A percentile compares a stretch with the other conserved stretches of the same genome.
These are phyloP conservation scores for Eimeria zaria DNA, from an alignment of 169 alveolate genomes.

Conservation along the genomic window DNA sequence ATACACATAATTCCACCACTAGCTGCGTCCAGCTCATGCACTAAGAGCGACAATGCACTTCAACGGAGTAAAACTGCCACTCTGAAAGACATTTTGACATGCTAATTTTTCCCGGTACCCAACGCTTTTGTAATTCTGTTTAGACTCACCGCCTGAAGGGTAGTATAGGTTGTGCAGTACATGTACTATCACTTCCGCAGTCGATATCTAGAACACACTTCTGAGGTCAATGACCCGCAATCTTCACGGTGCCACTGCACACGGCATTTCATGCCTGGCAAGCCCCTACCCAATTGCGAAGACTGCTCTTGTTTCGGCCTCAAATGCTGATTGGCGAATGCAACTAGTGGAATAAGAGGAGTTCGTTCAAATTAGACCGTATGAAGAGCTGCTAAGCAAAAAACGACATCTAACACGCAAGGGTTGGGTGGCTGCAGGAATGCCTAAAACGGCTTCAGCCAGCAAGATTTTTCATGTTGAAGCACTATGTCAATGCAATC, in stretches of 20 bases:
- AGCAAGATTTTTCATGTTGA: neutral
- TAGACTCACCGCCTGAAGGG: neutral
- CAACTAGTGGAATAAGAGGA: too few species aligned
- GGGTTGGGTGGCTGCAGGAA: neutral
- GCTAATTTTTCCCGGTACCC: too few species aligned
- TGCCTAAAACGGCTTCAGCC: neutral
- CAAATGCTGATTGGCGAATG: too few species aligned
- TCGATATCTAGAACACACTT: neutral
- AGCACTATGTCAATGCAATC: neutral
- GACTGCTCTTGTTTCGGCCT: neutral
- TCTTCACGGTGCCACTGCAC: neutral
- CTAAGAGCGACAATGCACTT: too few species aligned
- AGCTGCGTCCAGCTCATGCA: too few species aligned
- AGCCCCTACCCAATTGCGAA: neutral
- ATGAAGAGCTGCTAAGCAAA: too few species aligned
- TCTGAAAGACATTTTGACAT: too few species aligned
- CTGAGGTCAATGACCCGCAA: neutral
- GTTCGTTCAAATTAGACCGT: too few species aligned
- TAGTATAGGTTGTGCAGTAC: neutral
- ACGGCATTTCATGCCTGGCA: neutral
- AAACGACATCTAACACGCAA: too few species aligned
- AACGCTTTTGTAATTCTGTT: neutral
- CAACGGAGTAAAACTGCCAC: too few species aligned
- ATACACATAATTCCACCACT: too few species aligned
- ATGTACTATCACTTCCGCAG: neutral